Percentiles rank a stretch among this genome's conserved stretches.
phyloP scores from a whole-genome alignment of 2,329 filamentous ascomycete genomes.

The Xylaria sp. region DNA sequence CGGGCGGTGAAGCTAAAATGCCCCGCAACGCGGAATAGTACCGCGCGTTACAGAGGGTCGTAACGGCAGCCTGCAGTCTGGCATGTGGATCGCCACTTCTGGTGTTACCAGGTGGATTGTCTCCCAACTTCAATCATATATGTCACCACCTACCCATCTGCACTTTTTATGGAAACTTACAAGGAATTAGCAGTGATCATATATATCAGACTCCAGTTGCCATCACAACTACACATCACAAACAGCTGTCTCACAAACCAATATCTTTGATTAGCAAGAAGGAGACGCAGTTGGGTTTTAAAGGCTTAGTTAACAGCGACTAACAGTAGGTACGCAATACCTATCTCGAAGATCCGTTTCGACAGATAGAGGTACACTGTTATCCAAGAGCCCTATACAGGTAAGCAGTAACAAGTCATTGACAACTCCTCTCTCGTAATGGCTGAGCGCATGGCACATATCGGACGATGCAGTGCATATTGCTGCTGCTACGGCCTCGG shows the following conservation, averaged over 20 bases:
- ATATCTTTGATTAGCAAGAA: not conserved
- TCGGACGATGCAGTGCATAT: not conserved
- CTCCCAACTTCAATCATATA: no score
- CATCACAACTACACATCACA: not conserved
- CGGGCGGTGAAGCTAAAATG: constrained; percentile 40
- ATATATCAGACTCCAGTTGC: not conserved
- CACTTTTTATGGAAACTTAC: not conserved
- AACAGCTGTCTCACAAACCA: not conserved
- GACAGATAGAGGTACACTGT: not conserved
- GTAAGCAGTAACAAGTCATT: not conserved
- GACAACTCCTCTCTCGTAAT: not conserved
- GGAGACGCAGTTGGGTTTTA: not conserved
- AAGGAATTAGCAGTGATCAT: not conserved
- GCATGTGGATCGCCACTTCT: no score
- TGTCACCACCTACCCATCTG: not conserved
- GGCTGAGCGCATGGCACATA: not conserved
- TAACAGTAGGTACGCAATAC: not conserved
- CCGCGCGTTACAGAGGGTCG: constrained; percentile 7
- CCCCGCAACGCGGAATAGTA: constrained; percentile 32
- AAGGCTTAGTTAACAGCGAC: not conserved
- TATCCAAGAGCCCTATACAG: not conserved
- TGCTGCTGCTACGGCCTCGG: not conserved
- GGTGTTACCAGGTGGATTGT: no score
- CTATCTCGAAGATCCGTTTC: not conserved
- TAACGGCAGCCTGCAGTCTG: not conserved